Evolutionary conservation across 805 yeast species (phyloP), one percentile per base, ranked within the genome.

Genomic region (Myxozyma lipomycoides): DNA sequence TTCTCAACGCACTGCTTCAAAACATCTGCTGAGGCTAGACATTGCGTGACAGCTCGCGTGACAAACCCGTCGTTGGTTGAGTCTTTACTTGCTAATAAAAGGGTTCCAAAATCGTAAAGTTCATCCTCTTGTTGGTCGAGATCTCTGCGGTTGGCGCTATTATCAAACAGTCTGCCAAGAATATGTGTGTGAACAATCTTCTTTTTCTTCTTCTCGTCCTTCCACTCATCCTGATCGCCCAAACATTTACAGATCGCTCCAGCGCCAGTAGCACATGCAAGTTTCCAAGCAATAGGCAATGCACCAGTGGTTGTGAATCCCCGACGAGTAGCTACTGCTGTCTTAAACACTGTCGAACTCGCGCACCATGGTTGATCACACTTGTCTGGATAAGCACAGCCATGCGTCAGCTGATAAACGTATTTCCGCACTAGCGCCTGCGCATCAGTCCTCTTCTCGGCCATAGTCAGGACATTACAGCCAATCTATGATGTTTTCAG

Each of bases 201-300:
- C n/a, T n/a, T n/a, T n/a, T n/a, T n/a, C n/a, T n/a, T n/a, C n/a
- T n/a, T n/a, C n/a, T n/a, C n/a, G n/a, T 25, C 43, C 5, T 30
- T 18, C 12, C 7, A 40, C 19, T 25, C 7, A 25, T 17, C 23
- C 10, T 22, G n/a, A n/a, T n/a, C 9, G 26, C 7, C 6, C 18
- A 40, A 17, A 9, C 43, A 35, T 4, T 21, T 35, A 6, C n/a
- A 15, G 5, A 35, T 12, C 34, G 40, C 32, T 17, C 38, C 45
- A 2, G 36, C 28, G 17, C 40, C 22, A n/a, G n/a, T n/a, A n/a
- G n/a, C n/a, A n/a, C n/a, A n/a, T 17, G 42, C 52, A 3, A 53
- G 43, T 18, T 25, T 18, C 58, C 58, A 53, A 3, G 58, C 55
- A 19, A 53, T 42, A 37, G 40, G 45, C 19, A 42, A 40, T 7